Conservation (phyloP, 202 grass and related monocot species). For the Musa balbisiana region DNA sequence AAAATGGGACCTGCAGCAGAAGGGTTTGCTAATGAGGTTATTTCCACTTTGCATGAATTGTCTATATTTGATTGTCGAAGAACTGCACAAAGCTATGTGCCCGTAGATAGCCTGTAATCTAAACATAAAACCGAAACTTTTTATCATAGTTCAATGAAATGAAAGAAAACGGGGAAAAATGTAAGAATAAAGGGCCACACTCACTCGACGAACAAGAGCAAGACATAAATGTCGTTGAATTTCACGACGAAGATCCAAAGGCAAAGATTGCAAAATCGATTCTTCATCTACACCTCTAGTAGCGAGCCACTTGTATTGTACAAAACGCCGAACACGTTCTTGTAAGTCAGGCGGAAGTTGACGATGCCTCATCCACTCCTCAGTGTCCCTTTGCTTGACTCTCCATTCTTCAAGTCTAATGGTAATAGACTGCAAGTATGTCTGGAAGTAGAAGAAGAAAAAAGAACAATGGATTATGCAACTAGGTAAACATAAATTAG, state of each 20-base stretch:
- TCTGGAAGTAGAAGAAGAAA: conserved; percentile 39
- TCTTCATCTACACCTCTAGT: conserved; percentile 90
- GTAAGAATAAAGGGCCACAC: conserved; percentile 12
- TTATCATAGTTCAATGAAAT: background rate
- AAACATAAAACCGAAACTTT: background rate
- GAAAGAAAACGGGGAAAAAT: background rate
- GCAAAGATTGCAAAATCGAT: conserved; percentile 69
- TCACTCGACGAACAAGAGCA: conserved; percentile 72
- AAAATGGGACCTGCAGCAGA: conserved; percentile 67
- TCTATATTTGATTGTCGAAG: background rate
- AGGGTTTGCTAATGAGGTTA: background rate
- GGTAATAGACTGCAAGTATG: conserved; percentile 77
- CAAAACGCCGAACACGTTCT: conserved; percentile 76
- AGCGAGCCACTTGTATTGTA: conserved; percentile 93
- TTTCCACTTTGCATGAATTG: background rate
- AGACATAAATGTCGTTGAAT: conserved; percentile 95
- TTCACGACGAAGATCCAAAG: conserved; percentile 83
- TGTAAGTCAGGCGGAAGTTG: conserved; percentile 78
- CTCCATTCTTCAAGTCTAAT: conserved; percentile 89
- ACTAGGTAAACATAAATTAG: too few relatives aligned
- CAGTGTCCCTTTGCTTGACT: conserved; percentile 71
- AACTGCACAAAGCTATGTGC: background rate
- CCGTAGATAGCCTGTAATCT: too few relatives aligned
- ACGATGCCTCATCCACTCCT: conserved; percentile 96
- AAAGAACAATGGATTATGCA: conserved; percentile 7